Base-by-base conservation (phyloP, 2,329 filamentous ascomycete species). In the Xylaria digitata region DNA sequence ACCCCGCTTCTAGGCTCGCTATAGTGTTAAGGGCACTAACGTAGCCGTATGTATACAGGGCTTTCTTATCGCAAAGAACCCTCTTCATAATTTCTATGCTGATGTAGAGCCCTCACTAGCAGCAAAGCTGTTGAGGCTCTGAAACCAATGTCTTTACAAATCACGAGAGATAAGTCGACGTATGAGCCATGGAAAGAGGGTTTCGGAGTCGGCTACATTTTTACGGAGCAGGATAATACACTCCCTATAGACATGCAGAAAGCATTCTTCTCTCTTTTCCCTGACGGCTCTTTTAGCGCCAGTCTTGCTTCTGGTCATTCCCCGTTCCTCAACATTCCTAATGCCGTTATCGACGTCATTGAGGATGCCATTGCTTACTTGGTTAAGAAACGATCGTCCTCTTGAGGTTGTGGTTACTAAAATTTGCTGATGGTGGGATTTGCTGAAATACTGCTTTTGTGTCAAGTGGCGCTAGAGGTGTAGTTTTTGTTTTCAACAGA, bases 181-280 rank as follows among this genome's bases (percentile, higher is more conserved):
- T 67, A 59, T 32, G 65, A 58, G 26, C 67, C 67, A 0, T 68
- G 65, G 61, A 55, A 65, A n/a, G 15, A 65, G 0, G 61, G 45
- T 19, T 65, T 70, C 60, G 49, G 63, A 8, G 65, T 70, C 43
- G 67, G 67, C 4, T 70, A 65, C 34, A 57, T 70, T 32, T 67
- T 67, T 49, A 61, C 65, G 2, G 65, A 67, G 37, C 26, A 62
- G 13, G 67, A 70, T 40, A 50, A 56, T 11, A 37, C 43, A 9
- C 19, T 68, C 8, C 46, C 42, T 11, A 34, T 68, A 1, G 42
- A 21, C 8, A 32, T 11, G 11, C 67, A 70, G 61, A 61, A 62
- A 26, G 19, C 26, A 6, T 59, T 67, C 49, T 50, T 42, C 19
- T 49, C 65, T n/a, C 43, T 42, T 32, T 68, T 70, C 42, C 65